Evolutionary conservation across 176 grass and related monocot species (phyloP), one percentile per base, ranked within the genome.

Genomic region (Avena eriantha): DNA sequence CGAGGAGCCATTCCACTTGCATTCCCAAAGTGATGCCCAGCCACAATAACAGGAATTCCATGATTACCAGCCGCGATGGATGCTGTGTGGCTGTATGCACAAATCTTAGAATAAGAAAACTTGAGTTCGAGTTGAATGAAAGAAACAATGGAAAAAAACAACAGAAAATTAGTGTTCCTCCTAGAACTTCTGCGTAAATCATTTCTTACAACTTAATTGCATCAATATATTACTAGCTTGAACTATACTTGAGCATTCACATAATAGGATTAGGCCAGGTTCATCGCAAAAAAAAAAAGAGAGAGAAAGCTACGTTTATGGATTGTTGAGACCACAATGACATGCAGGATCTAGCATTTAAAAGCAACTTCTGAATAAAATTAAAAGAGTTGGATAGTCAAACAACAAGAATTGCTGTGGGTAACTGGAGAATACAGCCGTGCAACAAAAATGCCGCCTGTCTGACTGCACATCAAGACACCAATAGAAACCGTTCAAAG

Each of bases 1-100:
- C 70, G 94, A 99, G 97, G 97, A 77, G 97, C 97, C 97, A 99
- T 99, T 80, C 97, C 97, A 76, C 97, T 99, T 83, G 97, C 97
- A 91, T 96, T 87, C 68, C 97, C 97, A 75, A 94, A 99, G 87
- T 91, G 70, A 94, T 99, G 97, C 16, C 92, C 97, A 73, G 94
- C 85, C 15, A 99, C 97, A 87, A 91, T 85, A 83, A 93, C 97
- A 74, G 94, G 89, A 87, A 99, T 87, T 65, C 97, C 94, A 81
- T 99, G 86, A 91, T 99, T 99, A 69, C 97, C 97, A 76, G 97
- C 94, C 31, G 92, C 94, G 76, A 96, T 99, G 11, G 97, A 99
- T 70, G 94, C 94, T 68, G 97, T 99, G 83, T 99, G 97, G 60
- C 97, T 99, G 79, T 67, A 91, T 76, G 8, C 26, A 77, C 41